Evolutionary conservation across 2,329 filamentous ascomycete genomes (phyloP), one percentile per base, ranked within the genome.

Genomic region (Phialocephala subalpina): DNA sequence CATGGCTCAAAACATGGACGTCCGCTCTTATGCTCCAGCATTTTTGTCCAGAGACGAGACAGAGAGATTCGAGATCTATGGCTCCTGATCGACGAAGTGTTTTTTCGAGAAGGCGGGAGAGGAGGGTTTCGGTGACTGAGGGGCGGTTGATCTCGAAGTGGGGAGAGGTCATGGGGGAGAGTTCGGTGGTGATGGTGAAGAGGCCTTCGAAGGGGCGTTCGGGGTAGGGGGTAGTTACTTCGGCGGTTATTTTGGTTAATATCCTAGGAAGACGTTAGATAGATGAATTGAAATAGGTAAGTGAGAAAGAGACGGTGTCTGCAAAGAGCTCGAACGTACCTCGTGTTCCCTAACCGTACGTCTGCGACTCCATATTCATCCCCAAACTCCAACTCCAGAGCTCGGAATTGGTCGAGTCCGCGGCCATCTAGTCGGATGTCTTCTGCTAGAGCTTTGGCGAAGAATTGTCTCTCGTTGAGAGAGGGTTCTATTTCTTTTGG

Each of bases 141-240:
- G 92, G 91, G 62, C 93, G 87, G 78, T 92, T 93, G 72, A 92
- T 87, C 79, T 97, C 94, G 80, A 97, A 97, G 38, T 92, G 90
- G 16, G 96, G 94, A 56, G 93, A 94, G 33, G 92, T 91, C 90
- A 98, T 97, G 58, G 95, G 93, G 69, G 92, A 93, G 74, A 99
- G 88, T 78, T 98, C 96, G 63, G 94, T 92, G 62, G 90, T 87
- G 77, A 98, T 97, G 73, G 90, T 94, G 83, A 98, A 98, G 78
- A 97, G 87, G 78, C 96, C 96, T 78, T 98, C 96, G 77, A 97
- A 97, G 66, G 94, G 95, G 69, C 95, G 91, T 80, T 98, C 95
- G 61, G 91, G 80, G 76, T 91, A 93, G 52, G 96, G 95, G 45
- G 92, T 89, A 12, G 92, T 92, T 68, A 98, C 92, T 81, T 97